Evolutionary conservation across 2,329 filamentous ascomycete species (phyloP).

Genomic region (Parastagonospora nodorum): DNA sequence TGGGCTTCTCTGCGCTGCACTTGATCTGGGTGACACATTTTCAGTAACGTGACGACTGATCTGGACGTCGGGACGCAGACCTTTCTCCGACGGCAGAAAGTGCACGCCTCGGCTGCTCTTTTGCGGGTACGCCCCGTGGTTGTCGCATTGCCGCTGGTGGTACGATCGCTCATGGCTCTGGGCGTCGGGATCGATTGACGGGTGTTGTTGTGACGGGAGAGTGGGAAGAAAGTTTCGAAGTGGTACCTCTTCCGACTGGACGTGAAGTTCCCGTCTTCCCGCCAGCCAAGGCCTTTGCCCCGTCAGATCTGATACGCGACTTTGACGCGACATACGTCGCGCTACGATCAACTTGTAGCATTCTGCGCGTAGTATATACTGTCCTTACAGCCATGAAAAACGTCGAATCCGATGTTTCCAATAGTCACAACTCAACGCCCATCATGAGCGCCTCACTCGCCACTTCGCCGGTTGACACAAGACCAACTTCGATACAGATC

Average conservation of each 20-base stretch:
- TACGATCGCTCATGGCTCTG: neutral
- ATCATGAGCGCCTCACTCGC: conserved; percentile 11
- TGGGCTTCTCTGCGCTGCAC: conserved; percentile 54
- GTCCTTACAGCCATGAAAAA: neutral
- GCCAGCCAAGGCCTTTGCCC: too few relatives aligned
- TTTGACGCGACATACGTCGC: too few relatives aligned
- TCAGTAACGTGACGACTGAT: neutral
- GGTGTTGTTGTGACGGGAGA: neutral
- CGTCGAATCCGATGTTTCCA: neutral
- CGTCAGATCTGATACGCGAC: too few relatives aligned
- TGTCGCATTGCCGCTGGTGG: conserved; percentile 8
- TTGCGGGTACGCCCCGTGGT: conserved; percentile 24
- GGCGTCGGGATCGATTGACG: neutral
- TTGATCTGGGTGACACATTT: conserved; percentile 49
- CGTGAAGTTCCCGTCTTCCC: neutral
- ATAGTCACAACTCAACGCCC: neutral
- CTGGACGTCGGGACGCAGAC: conserved; percentile 9
- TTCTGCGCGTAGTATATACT: conserved; percentile 1
- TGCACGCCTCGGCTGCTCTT: conserved; percentile 40
- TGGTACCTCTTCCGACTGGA: neutral
- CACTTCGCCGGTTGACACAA: neutral
- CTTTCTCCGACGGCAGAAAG: conserved; percentile 49
- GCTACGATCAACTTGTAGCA: too few relatives aligned
- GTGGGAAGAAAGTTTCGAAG: neutral
- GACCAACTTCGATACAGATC: neutral